Evolutionary conservation across 192 early-diverging fungal species (phyloP), one percentile per base, ranked within the genome.

Genomic region (Spizellomyces punctatus): DNA sequence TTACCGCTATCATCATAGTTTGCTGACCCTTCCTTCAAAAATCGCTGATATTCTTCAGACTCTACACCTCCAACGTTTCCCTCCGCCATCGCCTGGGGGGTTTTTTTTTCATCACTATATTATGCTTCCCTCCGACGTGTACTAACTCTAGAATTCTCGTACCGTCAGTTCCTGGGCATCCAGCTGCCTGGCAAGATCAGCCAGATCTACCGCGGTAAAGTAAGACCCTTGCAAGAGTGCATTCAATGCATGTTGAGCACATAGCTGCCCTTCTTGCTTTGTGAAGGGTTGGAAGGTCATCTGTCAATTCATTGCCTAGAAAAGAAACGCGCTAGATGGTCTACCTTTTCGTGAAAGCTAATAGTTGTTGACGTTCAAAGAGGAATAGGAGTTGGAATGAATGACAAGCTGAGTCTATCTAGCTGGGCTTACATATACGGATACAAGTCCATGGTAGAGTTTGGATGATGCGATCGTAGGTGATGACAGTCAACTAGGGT

Each of bases 171-270:
- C 92, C 49, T 69, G 71, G 7, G 70, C 71, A 77, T 94, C 92
- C 19, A 94, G 75, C 49, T 90, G 82, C 22, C 81, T 72, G 21
- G 88, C 92, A 48, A 94, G 81, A 27, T 85, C 82, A 21, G 89
- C 85, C 10, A 94, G 72, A 78, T 94, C 92, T 8, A 92, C 86
- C 6, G 92, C 88, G 5, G 91, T 89, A 63, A 91, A 93, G 65
- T 91, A 92, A 8, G 79, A 65, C 22, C 90, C 90, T 78, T 82
- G 82, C 12, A 93, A 79, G 10, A 93, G 78, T n/a, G 88, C 82
- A 71, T 94, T 94, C 59, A 94, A 66, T 42, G 90, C 90, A 80
- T 94, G 91, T 50, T 94, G 92, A 0, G 91, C 91, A 66, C 92
- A 94, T 49, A 93, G 79, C 63, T 89, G 83, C 41, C 91, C 92